Evolutionary conservation across 169 alveolate species (phyloP).

Genomic region (Eimeria sp.): DNA sequence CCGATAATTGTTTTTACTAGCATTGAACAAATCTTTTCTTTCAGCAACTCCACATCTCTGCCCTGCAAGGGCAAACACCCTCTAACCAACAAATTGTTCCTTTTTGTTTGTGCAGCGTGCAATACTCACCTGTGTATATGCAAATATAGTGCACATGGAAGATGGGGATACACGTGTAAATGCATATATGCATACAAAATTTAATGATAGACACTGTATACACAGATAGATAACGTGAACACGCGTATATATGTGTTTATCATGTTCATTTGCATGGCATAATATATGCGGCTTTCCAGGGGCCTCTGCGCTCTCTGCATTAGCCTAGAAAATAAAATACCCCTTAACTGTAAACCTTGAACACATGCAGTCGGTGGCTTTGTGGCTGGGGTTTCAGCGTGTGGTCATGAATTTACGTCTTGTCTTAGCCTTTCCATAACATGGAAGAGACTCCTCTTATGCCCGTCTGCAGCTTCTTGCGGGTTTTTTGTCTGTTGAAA

Average conservation of each 20-base stretch:
- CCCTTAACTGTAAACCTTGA: not conserved
- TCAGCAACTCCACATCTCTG: slow-evolving; percentile 87
- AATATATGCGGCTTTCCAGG: too few relatives aligned
- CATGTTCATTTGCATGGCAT: too few relatives aligned
- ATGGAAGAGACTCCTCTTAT: slow-evolving; percentile 90
- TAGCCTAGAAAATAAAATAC: too few relatives aligned
- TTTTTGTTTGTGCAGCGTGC: too few relatives aligned
- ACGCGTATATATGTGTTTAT: too few relatives aligned
- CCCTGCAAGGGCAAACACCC: slow-evolving; percentile 58
- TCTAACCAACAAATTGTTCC: not conserved
- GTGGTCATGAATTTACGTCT: slow-evolving; percentile 68
- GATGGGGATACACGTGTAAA: too few relatives aligned
- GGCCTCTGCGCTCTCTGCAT: too few relatives aligned
- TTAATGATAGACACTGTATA: too few relatives aligned
- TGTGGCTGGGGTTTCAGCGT: not conserved
- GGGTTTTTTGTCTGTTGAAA: slow-evolving; percentile 89
- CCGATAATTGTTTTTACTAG: slow-evolving; percentile 92
- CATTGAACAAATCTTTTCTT: slow-evolving; percentile 87
- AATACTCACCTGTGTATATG: too few relatives aligned
- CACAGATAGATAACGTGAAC: too few relatives aligned
- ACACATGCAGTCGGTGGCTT: not conserved
- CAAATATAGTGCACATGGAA: too few relatives aligned
- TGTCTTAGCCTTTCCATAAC: slow-evolving; percentile 86
- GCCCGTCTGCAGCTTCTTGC: slow-evolving; percentile 90
- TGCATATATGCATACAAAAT: not conserved